Base-by-base conservation (phyloP, 2,329 filamentous ascomycete genomes). In the Myotisia sp. region DNA sequence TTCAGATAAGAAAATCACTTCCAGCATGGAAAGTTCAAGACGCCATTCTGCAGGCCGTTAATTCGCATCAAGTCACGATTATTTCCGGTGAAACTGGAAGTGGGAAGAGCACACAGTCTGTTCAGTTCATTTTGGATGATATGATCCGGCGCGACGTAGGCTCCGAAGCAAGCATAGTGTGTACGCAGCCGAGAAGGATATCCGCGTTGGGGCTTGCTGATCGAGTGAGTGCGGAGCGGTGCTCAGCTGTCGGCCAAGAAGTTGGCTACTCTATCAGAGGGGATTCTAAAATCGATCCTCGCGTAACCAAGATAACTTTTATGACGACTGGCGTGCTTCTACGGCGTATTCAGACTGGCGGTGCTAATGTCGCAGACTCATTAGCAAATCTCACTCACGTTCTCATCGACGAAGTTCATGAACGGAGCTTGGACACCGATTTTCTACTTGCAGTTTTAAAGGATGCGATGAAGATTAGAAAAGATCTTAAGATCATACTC, bases 51-150 rank as follows among this genome's bases (percentile, higher is more conserved):
- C 56, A 70, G 13, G 79, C 81, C 0, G 81, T 98, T 31, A 69
- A 69, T 26, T 63, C 68, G 3, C 75, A 87, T 49, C 79, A 94
- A 55, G 85, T 98, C 33, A 93, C 84, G 1, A 94, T 98, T 48
- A 90, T 98, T 47, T 92, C 86, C 27, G 90, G 90, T 45, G 90
- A 95, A 59, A 98, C 90, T 3, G 90, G 90, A 34, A 93, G 84
- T 12, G 90, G 90, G 51, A 98, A 98, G 58, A 93, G 83, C 31
- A 95, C 90, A 0, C 90, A 98, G 55, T 90, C 84, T 2, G 84
- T 95, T 21, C 90, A 98, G 54, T 98, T 95, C 55, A 70, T 98
- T 27, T 67, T 98, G 1, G 90, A 98, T 48, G 83, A 95, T 47
- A 64, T 95, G 42, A 92, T 94, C 47, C 67, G 71, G 41, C 68